Evolutionary conservation across 2,329 filamentous ascomycete genomes (phyloP), one percentile per base, ranked within the genome.

Genomic region (Didymella pomorum): DNA sequence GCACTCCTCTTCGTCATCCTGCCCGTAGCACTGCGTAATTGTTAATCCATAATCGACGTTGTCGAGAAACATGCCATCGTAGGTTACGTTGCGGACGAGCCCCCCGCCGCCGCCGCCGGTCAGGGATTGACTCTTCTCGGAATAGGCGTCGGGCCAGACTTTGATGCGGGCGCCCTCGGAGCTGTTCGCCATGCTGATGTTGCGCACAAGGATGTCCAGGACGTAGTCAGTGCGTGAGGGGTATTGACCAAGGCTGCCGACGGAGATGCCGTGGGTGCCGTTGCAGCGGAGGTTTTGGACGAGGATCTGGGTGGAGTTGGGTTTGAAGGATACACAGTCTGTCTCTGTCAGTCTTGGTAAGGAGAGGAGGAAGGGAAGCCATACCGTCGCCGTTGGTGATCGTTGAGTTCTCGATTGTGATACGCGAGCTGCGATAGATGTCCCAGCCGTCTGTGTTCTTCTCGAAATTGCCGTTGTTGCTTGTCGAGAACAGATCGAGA

Each of bases 211-310:
- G 6, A 90, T 69, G 62, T 90, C 84, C 70, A 89, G 81, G 2
- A 89, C 86, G 44, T 89, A 86, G 62, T 90, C 88, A 23, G 82
- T 82, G 60, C 85, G 80, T 10, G 79, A 80, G n/a, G 77, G 70
- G 67, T 90, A 89, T 71, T 90, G 87, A 10, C 87, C 87, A 0
- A 90, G 78, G 0, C 86, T 88, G 10, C 88, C 88, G 20, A 90
- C 86, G 4, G 84, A 87, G 60, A 90, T 89, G 41, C 88, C 88
- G 66, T 90, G 88, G 0, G 86, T 88, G 35, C 86, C 86, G 66
- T 86, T 86, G 76, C 88, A 90, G 58, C 79, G 78, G n/a, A 89
- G 75, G 57, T 86, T 85, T 68, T 90, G 86, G 7, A 90, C 82
- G 3, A 90, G 72, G 3, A 90, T 83, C 59, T 88, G 82, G 39